phyloP scores from a whole-genome alignment of 495 filamentous ascomycete genomes.

The Penicillium cosmopolitanum region DNA sequence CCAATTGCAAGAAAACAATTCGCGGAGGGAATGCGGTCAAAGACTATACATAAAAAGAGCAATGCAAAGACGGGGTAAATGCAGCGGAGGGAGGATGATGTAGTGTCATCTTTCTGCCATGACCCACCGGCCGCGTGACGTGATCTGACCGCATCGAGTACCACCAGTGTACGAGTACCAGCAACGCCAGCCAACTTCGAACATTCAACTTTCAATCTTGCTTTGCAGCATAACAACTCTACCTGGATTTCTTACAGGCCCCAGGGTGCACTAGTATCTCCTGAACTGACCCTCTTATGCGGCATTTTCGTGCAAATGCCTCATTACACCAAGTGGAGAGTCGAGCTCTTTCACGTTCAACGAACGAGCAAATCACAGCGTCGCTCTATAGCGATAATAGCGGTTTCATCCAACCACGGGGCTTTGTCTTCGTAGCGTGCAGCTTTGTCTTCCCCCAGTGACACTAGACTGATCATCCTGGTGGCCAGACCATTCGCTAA shows the following conservation, averaged over 20 bases:
- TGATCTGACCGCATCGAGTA: slow-evolving; percentile 40
- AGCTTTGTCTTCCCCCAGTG: slow-evolving; percentile 7
- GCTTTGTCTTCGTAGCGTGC: neutral
- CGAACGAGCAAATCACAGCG: slow-evolving; percentile 15
- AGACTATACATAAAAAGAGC: slow-evolving; percentile 21
- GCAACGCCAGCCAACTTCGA: neutral
- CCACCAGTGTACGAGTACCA: neutral
- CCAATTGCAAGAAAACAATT: slow-evolving; percentile 18
- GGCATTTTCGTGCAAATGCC: slow-evolving; percentile 31
- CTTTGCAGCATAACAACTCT: neutral
- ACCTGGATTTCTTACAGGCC: no score
- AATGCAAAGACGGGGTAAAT: slow-evolving; percentile 24
- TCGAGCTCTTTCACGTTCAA: slow-evolving; percentile 12
- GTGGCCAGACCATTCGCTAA: slow-evolving; percentile 23
- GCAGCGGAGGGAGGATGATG: slow-evolving; percentile 42
- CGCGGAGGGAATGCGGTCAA: slow-evolving; percentile 3
- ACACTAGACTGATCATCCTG: slow-evolving; percentile 19
- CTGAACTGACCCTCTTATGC: slow-evolving; percentile 4
- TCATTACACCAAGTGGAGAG: slow-evolving; percentile 22
- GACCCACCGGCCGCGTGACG: slow-evolving; percentile 49
- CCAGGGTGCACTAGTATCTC: no score
- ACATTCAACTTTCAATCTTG: neutral
- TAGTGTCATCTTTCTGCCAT: slow-evolving; percentile 47
- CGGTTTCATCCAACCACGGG: slow-evolving; percentile 13
- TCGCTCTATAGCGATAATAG: slow-evolving; percentile 1